Conservation (phyloP, 371 early-diverging fungal species). For the Mucor piriformis region DNA sequence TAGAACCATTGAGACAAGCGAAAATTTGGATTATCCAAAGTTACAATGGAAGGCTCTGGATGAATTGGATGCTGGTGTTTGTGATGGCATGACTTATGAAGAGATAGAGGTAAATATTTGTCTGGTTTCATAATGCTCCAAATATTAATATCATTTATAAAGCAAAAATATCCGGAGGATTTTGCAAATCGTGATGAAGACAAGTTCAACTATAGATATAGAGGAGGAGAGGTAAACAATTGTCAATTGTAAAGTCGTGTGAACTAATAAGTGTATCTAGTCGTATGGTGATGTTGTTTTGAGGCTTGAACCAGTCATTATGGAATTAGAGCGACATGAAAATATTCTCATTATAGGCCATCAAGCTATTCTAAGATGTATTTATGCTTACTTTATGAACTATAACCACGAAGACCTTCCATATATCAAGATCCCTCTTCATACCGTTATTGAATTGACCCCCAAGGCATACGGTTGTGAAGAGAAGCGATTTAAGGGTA, state of each 20-base stretch:
- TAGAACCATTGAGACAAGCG: constrained; percentile 90
- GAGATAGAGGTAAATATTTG: constrained; percentile 78
- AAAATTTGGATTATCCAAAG: constrained; percentile 76
- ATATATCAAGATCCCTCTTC: constrained; percentile 96
- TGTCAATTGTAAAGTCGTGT: no score
- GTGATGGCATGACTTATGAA: constrained; percentile 98
- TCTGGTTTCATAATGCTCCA: neutral
- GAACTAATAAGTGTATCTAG: neutral
- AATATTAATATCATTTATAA: neutral
- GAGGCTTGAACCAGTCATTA: constrained; percentile 79
- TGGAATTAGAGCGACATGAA: constrained; percentile 97
- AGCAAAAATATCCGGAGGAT: constrained; percentile 81
- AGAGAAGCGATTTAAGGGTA: constrained; percentile 81
- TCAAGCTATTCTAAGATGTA: constrained; percentile 92
- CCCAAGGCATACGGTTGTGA: constrained; percentile 96
- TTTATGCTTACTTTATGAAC: constrained; percentile 94
- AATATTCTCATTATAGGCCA: constrained; percentile 96
- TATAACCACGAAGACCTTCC: constrained; percentile 92
- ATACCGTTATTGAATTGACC: constrained; percentile 95
- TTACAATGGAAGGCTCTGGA: constrained; percentile 97
- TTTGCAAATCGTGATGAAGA: constrained; percentile 92
- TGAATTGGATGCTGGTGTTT: constrained; percentile 96
- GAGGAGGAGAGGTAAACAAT: constrained; percentile 77
- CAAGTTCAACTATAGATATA: constrained; percentile 93
- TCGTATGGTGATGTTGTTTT: constrained; percentile 80